These are phyloP conservation scores for Panellus pusillus DNA, from an alignment of 768 basidiomycete species.

Conservation along the genomic window DNA sequence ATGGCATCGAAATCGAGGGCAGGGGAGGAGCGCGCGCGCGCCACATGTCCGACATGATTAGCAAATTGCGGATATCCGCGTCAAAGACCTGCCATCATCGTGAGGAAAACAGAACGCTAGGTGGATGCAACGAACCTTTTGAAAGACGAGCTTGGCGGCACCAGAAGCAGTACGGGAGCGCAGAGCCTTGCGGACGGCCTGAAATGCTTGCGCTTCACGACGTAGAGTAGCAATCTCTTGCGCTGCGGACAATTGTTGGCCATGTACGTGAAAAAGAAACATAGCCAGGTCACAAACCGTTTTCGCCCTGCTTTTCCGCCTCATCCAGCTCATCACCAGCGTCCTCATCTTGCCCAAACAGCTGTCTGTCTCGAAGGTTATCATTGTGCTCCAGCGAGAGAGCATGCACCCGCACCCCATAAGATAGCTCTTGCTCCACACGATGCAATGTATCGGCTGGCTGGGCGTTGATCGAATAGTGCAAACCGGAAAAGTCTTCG, in stretches of 20 bases:
- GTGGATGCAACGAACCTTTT: slow-evolving; percentile 54
- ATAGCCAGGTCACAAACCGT: slow-evolving; percentile 49
- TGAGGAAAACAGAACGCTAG: neutral
- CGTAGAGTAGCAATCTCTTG: slow-evolving; percentile 89
- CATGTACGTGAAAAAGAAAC: slow-evolving; percentile 14
- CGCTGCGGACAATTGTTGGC: slow-evolving; percentile 42
- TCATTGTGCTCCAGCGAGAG: neutral
- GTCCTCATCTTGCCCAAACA: slow-evolving; percentile 93
- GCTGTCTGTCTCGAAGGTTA: slow-evolving; percentile 53
- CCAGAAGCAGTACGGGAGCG: slow-evolving; percentile 40
- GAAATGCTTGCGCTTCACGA: slow-evolving; percentile 87
- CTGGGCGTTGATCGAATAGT: slow-evolving; percentile 97
- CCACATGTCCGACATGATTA: slow-evolving; percentile 99
- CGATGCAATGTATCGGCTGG: slow-evolving; percentile 97
- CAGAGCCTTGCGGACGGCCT: slow-evolving; percentile 72
- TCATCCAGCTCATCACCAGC: slow-evolving; percentile 83
- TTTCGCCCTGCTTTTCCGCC: slow-evolving; percentile 91
- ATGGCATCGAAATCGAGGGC: slow-evolving; percentile 84
- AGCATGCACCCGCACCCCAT: slow-evolving; percentile 61
- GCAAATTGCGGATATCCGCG: slow-evolving; percentile 81
- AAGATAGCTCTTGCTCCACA: slow-evolving; percentile 98
- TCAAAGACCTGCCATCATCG: slow-evolving; percentile 70
- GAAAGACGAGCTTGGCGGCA: slow-evolving; percentile 73
- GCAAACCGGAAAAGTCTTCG: slow-evolving; percentile 95
- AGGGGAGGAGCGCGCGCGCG: slow-evolving; percentile 81